phyloP scores from a whole-genome alignment of 192 early-diverging fungal genomes.

The Rhizoclosmatium globosum region DNA sequence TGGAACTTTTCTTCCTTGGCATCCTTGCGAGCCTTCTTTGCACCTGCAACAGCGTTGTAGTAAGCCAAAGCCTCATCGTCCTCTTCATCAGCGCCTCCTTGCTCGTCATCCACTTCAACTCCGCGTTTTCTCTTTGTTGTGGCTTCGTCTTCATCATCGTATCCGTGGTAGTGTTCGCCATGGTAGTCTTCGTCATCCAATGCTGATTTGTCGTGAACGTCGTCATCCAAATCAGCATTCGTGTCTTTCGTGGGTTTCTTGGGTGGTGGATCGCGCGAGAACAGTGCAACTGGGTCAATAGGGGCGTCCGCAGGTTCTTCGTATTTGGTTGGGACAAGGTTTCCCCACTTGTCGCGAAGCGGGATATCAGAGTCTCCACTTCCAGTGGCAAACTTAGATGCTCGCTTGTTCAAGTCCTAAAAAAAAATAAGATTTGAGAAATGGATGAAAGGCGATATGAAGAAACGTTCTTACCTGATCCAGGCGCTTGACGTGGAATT shows the following conservation, averaged over 20 bases:
- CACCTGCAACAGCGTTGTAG: constrained; percentile 41
- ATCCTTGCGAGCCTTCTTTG: constrained; percentile 57
- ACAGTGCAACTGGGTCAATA: constrained; percentile 65
- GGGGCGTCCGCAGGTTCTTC: constrained; percentile 42
- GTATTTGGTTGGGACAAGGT: constrained; percentile 16
- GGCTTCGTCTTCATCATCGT: constrained; percentile 45
- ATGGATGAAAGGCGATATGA: not conserved
- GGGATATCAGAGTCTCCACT: constrained; percentile 29
- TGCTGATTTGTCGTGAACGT: constrained; percentile 5
- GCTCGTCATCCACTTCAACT: constrained; percentile 68
- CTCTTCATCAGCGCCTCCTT: constrained; percentile 54
- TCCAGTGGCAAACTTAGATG: not conserved
- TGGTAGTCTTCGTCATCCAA: constrained; percentile 23
- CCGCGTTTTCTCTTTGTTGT: constrained; percentile 56
- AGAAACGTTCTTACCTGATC: constrained; percentile 23
- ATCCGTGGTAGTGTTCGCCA: constrained; percentile 32
- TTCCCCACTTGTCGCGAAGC: constrained; percentile 20
- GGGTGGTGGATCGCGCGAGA: constrained; percentile 2
- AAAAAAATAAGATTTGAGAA: constrained; percentile 7
- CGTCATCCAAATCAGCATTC: constrained; percentile 67
- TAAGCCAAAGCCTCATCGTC: constrained; percentile 57
- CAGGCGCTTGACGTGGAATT: constrained; percentile 34
- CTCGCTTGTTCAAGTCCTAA: constrained; percentile 17
- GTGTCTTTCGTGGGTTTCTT: constrained; percentile 58
- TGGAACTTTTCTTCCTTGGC: constrained; percentile 42